Evolutionary conservation across 805 yeast genomes (phyloP).

Genomic region (Saccharomycopsis sp.): DNA sequence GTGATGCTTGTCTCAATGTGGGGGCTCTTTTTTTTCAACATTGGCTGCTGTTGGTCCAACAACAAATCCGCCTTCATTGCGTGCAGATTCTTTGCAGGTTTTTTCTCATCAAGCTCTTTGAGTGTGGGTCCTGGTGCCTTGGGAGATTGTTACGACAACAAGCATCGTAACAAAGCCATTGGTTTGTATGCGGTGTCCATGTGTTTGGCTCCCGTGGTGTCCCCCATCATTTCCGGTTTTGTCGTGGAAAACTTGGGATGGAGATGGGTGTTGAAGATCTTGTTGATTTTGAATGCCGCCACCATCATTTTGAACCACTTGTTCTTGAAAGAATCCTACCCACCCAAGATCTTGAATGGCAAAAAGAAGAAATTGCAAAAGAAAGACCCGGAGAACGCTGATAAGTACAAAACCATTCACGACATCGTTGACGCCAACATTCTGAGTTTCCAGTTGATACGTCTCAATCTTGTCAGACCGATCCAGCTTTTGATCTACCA

Average conservation of each 20-base stretch:
- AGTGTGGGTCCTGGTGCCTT: conserved; percentile 63
- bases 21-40: conserved; percentile 39
- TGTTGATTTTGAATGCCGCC: conserved; percentile 42
- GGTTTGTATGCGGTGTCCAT: conserved; percentile 43
- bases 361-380: conserved; percentile 37
- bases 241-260: conserved; percentile 42
- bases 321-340: conserved; percentile 48
- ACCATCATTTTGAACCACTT: conserved; percentile 36
- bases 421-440: conserved; percentile 47
- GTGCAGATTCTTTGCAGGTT: conserved; percentile 54
- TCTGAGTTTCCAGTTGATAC: conserved; percentile 31
- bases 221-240: conserved; percentile 52
- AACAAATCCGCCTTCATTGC: conserved; percentile 47
- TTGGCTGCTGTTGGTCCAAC: conserved; percentile 54
- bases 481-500: conserved; percentile 41
- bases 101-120: conserved; percentile 57
- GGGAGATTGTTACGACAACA: conserved; percentile 48
- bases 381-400: conserved; percentile 38
- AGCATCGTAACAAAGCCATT: conserved; percentile 46
- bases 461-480: conserved; percentile 43
- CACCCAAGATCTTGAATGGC: conserved; percentile 40
- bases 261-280: conserved; percentile 58
- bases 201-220: conserved; percentile 54
- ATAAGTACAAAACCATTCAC: conserved; percentile 47
- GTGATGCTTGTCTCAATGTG: conserved; percentile 46